Evolutionary conservation across 2,329 filamentous ascomycete species (phyloP).

Genomic region (Paecilomyces fulvus): DNA sequence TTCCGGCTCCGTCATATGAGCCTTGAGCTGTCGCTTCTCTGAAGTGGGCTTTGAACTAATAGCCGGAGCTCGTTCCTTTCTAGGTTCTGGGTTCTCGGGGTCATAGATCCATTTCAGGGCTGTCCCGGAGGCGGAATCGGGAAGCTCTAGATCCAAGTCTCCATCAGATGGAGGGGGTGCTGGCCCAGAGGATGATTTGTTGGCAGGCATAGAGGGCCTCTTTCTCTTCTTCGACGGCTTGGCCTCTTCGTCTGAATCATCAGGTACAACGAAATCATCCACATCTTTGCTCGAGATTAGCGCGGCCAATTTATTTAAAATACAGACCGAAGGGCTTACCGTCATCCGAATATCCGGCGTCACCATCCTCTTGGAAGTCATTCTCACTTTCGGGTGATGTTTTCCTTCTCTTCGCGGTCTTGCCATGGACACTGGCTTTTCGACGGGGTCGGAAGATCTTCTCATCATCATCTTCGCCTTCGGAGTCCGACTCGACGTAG

Average conservation of each 20-base stretch:
- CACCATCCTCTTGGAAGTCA: constrained; percentile 53
- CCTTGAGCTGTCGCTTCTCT: constrained; percentile 51
- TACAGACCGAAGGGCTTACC: constrained; percentile 31
- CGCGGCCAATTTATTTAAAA: not conserved
- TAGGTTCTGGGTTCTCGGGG: constrained; percentile 47
- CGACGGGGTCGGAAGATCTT: constrained; percentile 56
- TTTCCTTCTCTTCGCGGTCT: constrained; percentile 49
- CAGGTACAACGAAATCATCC: constrained; percentile 79
- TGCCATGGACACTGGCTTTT: constrained; percentile 34
- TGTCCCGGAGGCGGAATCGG: constrained; percentile 54
- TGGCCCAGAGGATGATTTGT: constrained; percentile 28
- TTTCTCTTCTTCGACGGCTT: constrained; percentile 64
- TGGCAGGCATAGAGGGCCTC: constrained; percentile 39
- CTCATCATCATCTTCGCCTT: constrained; percentile 60
- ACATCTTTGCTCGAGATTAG: constrained; percentile 49
- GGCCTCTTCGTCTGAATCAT: constrained; percentile 68
- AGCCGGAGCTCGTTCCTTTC: constrained; percentile 39
- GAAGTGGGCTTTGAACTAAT: constrained; percentile 25
- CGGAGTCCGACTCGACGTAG: constrained; percentile 79
- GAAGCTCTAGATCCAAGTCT: constrained; percentile 48
- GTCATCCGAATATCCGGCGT: constrained; percentile 42
- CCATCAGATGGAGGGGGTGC: constrained; percentile 47
- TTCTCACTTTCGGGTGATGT: constrained; percentile 61
- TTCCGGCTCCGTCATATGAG: constrained; percentile 73
- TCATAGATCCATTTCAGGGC: constrained; percentile 76